Evolutionary conservation across 1,284 basidiomycete genomes (phyloP).

Genomic region (Moniliophthora roreri): DNA sequence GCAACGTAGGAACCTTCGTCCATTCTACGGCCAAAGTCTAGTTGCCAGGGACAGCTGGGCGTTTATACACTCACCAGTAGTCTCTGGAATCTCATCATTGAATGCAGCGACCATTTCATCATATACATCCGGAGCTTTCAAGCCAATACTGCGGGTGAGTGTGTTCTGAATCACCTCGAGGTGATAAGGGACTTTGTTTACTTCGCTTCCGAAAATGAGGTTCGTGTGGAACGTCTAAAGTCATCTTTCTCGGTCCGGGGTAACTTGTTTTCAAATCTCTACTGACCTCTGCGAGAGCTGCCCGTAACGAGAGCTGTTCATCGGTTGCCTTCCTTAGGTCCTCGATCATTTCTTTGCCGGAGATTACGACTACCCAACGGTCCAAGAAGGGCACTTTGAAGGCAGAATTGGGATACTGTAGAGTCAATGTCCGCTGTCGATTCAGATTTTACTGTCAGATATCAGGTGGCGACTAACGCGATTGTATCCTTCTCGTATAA

Average conservation of each 20-base stretch:
- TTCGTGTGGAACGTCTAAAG: conserved; percentile 17
- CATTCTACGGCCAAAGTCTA: conserved; percentile 35
- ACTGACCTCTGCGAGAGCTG: conserved; percentile 22
- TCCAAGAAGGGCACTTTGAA: conserved; percentile 33
- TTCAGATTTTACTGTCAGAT: no score
- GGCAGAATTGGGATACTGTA: conserved; percentile 27
- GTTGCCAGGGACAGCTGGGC: not conserved
- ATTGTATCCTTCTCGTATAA: not conserved
- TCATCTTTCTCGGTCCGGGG: no score
- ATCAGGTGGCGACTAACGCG: no score
- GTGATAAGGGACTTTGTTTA: conserved; percentile 29
- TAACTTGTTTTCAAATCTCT: not conserved
- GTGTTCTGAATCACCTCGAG: conserved; percentile 27
- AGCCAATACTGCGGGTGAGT: conserved; percentile 32
- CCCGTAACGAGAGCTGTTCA: conserved; percentile 28
- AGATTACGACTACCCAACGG: conserved; percentile 32
- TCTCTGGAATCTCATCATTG: conserved; percentile 24
- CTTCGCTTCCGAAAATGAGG: conserved; percentile 27
- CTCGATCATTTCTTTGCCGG: conserved; percentile 30
- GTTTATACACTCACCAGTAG: conserved; percentile 2
- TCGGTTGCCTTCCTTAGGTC: conserved; percentile 34
- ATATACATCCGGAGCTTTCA: conserved; percentile 28
- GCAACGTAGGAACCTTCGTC: conserved; percentile 29
- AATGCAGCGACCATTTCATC: conserved; percentile 36
- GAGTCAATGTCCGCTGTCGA: no score